Percentiles rank a stretch among this genome's conserved stretches.
phyloP scores from a whole-genome alignment of 1,284 basidiomycete genomes.

The Boletus mariae region DNA sequence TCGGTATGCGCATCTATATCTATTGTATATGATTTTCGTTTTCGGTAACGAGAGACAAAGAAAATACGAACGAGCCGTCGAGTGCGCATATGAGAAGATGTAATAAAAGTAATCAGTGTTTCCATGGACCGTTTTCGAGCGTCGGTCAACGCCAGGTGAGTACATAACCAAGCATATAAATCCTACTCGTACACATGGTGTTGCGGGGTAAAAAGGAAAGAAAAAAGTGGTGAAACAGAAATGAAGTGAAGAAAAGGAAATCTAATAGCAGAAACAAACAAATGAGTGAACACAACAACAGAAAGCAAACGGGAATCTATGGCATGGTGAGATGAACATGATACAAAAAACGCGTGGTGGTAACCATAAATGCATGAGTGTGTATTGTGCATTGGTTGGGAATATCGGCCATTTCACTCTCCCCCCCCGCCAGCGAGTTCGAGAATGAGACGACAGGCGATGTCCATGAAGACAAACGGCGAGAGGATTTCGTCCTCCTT shows the following conservation, averaged over 20 bases:
- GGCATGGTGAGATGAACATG: slow-evolving; percentile 7
- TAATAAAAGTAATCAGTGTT: not conserved
- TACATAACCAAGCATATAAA: slow-evolving; percentile 24
- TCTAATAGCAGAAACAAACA: not conserved
- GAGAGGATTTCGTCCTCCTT: slow-evolving; percentile 73
- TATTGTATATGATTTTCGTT: not conserved
- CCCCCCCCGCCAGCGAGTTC: slow-evolving; percentile 68
- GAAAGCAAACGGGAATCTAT: slow-evolving; percentile 23
- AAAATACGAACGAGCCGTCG: not conserved
- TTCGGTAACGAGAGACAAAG: not conserved
- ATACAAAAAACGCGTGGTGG: slow-evolving; percentile 10
- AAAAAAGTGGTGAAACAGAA: not conserved
- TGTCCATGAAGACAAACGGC: slow-evolving; percentile 96
- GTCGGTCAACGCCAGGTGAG: slow-evolving; percentile 1
- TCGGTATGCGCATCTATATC: not conserved
- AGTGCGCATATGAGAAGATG: not conserved
- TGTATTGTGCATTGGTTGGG: not conserved
- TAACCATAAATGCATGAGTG: not conserved
- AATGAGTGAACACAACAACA: slow-evolving; percentile 9
- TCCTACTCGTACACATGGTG: slow-evolving; percentile 26
- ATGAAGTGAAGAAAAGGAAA: not conserved
- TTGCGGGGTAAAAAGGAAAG: slow-evolving; percentile 10
- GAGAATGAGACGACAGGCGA: slow-evolving; percentile 81
- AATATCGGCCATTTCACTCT: slow-evolving; percentile 15
- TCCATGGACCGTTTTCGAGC: not conserved